phyloP scores from a whole-genome alignment of 164 flowering plant genomes.

The Echeveria elegans region DNA sequence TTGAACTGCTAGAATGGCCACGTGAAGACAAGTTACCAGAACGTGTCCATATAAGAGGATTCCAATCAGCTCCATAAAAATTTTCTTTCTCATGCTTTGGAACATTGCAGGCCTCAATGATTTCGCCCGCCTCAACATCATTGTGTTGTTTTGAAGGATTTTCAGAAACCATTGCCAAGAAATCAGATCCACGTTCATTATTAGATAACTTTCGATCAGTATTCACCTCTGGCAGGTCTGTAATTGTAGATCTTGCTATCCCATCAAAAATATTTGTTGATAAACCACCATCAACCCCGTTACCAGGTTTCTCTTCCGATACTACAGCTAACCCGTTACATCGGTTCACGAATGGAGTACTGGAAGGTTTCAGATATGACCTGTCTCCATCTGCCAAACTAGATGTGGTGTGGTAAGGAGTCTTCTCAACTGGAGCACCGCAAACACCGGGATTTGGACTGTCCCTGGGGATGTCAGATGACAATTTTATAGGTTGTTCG shows the following conservation, averaged over 20 bases:
- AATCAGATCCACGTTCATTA: conserved; percentile 24
- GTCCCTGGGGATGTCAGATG: not conserved
- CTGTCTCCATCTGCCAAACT: not conserved
- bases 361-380: not conserved
- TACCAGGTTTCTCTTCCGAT: not conserved
- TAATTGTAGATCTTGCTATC: not conserved
- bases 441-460: not conserved
- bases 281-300: conserved; percentile 17
- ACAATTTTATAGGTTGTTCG: not conserved
- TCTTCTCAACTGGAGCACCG: not conserved
- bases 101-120: conserved; percentile 33
- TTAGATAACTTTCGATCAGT: conserved; percentile 44
- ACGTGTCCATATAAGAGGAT: conserved; percentile 70
- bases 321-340: not conserved
- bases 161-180: conserved; percentile 44
- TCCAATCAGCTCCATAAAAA: conserved; percentile 55
- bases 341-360: not conserved
- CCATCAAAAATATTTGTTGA: conserved; percentile 24
- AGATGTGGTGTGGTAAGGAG: not conserved
- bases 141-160: conserved; percentile 33
- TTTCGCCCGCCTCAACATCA: conserved; percentile 35
- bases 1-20: conserved; percentile 66
- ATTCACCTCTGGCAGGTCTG: conserved; percentile 7
- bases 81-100: conserved; percentile 43
- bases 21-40: conserved; percentile 71